Conservation (phyloP, 495 filamentous ascomycete genomes). For the Penicillium samsonianum region DNA sequence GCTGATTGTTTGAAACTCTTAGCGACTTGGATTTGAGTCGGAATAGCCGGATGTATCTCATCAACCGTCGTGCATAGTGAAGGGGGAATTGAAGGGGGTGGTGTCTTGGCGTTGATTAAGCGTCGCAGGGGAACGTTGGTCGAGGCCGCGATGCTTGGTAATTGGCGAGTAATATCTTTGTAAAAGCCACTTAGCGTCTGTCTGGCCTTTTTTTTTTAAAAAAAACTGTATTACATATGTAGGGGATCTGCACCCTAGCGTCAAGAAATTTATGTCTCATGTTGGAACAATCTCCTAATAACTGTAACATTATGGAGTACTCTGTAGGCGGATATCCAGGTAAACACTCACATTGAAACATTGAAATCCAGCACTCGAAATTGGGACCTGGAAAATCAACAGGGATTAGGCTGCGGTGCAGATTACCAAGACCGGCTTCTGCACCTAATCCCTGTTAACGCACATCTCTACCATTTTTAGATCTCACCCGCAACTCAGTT, state of each 20-base stretch:
- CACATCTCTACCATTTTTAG: conserved; percentile 11
- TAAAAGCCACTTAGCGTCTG: neutral
- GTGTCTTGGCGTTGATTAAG: conserved; percentile 12
- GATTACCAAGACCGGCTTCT: conserved; percentile 1
- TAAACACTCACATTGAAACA: neutral
- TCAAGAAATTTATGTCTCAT: neutral
- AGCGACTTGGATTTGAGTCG: neutral
- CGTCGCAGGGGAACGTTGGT: conserved; percentile 14
- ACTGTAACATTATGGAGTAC: too few species aligned
- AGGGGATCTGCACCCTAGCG: neutral
- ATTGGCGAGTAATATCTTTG: conserved; percentile 14
- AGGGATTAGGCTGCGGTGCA: neutral
- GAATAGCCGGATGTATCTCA: neutral
- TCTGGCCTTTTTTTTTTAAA: too few species aligned
- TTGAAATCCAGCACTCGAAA: conserved; percentile 1
- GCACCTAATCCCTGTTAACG: conserved; percentile 4
- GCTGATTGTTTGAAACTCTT: neutral
- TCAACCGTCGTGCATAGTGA: neutral
- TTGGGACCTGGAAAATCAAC: conserved; percentile 8
- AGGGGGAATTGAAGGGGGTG: neutral
- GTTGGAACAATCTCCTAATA: neutral
- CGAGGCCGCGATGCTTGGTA: conserved; percentile 30
- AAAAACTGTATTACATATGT: too few species aligned
- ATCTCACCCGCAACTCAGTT: neutral
- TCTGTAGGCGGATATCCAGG: too few species aligned